Evolutionary conservation across 768 basidiomycete genomes (phyloP).

Genomic region (Hirschioporus abietinus): DNA sequence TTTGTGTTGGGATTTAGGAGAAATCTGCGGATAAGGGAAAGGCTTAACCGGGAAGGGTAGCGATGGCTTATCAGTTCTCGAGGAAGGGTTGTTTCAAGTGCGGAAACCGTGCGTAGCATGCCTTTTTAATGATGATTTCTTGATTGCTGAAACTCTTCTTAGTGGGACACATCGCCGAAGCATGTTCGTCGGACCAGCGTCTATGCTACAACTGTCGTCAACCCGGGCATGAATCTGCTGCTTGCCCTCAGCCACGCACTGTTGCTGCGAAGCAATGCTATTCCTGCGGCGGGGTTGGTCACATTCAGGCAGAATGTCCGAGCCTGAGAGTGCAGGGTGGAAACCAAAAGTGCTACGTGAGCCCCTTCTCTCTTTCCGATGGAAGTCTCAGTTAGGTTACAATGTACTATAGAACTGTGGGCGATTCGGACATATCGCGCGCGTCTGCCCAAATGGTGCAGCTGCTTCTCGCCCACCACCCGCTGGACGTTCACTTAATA

Average conservation of each 20-base stretch:
- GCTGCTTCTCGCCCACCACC: slow-evolving; percentile 63
- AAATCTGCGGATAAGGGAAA: neutral
- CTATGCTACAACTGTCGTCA: slow-evolving; percentile 94
- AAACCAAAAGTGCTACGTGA: slow-evolving; percentile 81
- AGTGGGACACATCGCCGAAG: slow-evolving; percentile 95
- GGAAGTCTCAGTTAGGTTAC: slow-evolving; percentile 6
- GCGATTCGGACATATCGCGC: slow-evolving; percentile 78
- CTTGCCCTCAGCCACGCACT: slow-evolving; percentile 79
- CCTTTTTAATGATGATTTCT: slow-evolving; percentile 12
- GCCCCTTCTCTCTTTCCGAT: slow-evolving; percentile 20
- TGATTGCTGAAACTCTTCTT: slow-evolving; percentile 14
- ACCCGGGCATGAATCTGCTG: slow-evolving; percentile 89
- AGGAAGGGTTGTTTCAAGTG: slow-evolving; percentile 93
- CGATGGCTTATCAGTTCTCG: slow-evolving; percentile 78
- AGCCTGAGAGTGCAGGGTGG: slow-evolving; percentile 65
- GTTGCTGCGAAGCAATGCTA: slow-evolving; percentile 89
- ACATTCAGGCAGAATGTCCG: slow-evolving; percentile 84
- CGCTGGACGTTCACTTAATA: slow-evolving; percentile 70
- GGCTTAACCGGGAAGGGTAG: slow-evolving; percentile 16
- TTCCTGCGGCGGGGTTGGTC: slow-evolving; percentile 88
- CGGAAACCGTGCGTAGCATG: slow-evolving; percentile 68
- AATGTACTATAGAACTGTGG: slow-evolving; percentile 58
- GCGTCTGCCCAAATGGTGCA: slow-evolving; percentile 56
- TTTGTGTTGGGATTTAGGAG: neutral
- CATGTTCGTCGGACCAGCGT: slow-evolving; percentile 81